These are phyloP conservation scores for Mycena amicta DNA, from an alignment of 768 basidiomycete genomes.

Conservation along the genomic window DNA sequence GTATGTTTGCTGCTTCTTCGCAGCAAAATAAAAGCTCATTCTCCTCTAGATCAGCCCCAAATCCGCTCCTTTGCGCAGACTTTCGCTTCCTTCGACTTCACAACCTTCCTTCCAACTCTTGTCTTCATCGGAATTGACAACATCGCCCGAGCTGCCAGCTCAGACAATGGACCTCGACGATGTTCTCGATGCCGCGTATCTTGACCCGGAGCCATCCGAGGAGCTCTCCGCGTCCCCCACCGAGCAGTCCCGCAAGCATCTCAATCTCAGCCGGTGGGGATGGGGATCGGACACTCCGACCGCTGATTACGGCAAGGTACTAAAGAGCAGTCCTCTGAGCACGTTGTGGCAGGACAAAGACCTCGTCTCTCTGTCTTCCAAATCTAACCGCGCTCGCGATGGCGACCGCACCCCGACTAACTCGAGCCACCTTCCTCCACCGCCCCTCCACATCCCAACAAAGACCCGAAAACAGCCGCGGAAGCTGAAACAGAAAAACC, in stretches of 20 bases:
- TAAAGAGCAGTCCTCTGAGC: slow-evolving; percentile 59
- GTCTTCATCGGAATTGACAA: slow-evolving; percentile 40
- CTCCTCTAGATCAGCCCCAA: slow-evolving; percentile 30
- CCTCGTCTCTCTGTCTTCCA: too few relatives aligned
- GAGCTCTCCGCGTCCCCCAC: slow-evolving; percentile 30
- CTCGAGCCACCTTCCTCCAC: slow-evolving; percentile 35
- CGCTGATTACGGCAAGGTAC: slow-evolving; percentile 49
- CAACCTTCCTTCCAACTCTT: slow-evolving; percentile 33
- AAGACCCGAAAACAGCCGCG: slow-evolving; percentile 68
- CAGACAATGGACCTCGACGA: slow-evolving; percentile 72
- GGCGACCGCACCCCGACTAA: slow-evolving; percentile 60
- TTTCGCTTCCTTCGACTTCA: slow-evolving; percentile 32
- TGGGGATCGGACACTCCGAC: slow-evolving; percentile 42
- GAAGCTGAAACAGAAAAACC: slow-evolving; percentile 66
- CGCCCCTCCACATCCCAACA: too few relatives aligned
- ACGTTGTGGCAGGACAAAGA: slow-evolving; percentile 57
- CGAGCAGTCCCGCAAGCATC: slow-evolving; percentile 38
- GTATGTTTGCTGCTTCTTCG: slow-evolving; percentile 29
- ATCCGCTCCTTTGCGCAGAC: slow-evolving; percentile 30
- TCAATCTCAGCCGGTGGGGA: slow-evolving; percentile 67
- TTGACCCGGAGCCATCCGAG: slow-evolving; percentile 58
- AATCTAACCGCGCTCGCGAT: slow-evolving; percentile 40
- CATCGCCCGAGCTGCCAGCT: slow-evolving; percentile 41
- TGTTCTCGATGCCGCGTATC: slow-evolving; percentile 73
- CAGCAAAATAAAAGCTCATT: not conserved